A percentile compares a stretch with the other conserved stretches of the same genome.
These are phyloP conservation scores for Bruguiera parviflora DNA, from an alignment of 345 rosid genomes.

Conservation along the genomic window DNA sequence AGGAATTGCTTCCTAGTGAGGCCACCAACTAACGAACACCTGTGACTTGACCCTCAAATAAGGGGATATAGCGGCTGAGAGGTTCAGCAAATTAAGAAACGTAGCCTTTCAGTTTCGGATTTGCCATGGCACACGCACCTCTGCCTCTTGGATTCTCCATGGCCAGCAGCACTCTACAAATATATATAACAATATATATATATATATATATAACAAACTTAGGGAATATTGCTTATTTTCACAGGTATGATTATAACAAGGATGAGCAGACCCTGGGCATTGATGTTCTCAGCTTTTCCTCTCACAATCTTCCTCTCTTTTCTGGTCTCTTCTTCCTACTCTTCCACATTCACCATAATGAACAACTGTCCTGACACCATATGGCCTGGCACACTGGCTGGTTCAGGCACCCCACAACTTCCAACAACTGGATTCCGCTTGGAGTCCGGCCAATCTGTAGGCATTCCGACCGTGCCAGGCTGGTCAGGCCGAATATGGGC, in stretches of 20 bases:
- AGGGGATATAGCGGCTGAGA: constrained; percentile 40
- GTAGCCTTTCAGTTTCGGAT: constrained; percentile 35
- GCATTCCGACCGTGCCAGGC: constrained; percentile 57
- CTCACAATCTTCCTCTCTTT: constrained; percentile 29
- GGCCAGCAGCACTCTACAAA: not conserved
- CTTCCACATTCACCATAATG: constrained; percentile 52
- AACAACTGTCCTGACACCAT: constrained; percentile 75
- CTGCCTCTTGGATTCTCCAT: constrained; percentile 22
- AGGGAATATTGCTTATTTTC: too few relatives aligned
- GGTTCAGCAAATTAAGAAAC: constrained; percentile 39
- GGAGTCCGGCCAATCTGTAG: constrained; percentile 55
- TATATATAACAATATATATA: too few relatives aligned
- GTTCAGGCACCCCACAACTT: constrained; percentile 74
- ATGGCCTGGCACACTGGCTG: constrained; percentile 91
- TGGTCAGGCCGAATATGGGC: constrained; percentile 99
- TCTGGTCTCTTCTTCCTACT: constrained; percentile 35
- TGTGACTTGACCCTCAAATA: not conserved
- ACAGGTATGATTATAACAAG: not conserved
- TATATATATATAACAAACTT: not conserved
- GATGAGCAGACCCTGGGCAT: not conserved
- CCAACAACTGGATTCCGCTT: constrained; percentile 65
- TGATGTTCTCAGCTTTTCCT: constrained; percentile 6
- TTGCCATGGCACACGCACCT: constrained; percentile 7
- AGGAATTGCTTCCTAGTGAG: constrained; percentile 63
- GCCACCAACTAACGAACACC: constrained; percentile 7